These are phyloP conservation scores for Gossypium longicalyx DNA, from an alignment of 345 rosid species.

Conservation along the genomic window DNA sequence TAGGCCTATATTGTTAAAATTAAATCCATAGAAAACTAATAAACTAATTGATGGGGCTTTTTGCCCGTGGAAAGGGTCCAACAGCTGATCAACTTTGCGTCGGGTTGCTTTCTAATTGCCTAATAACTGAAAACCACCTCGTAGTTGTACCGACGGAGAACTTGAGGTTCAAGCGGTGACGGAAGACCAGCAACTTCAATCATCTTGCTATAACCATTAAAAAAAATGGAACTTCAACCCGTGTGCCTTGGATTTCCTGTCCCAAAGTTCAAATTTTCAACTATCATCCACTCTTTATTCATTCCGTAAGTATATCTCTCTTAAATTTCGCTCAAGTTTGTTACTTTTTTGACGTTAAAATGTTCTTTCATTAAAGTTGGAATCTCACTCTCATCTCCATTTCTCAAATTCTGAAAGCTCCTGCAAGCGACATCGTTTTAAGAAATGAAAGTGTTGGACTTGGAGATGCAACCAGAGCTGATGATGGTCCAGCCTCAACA, in stretches of 20 bases:
- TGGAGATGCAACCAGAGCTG: not conserved
- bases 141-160: not conserved
- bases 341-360: not conserved
- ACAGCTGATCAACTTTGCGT: not conserved
- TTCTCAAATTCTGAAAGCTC: constrained; percentile 29
- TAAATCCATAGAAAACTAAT: not conserved
- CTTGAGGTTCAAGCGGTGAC: constrained; percentile 28
- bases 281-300: constrained; percentile 16
- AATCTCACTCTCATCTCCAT: constrained; percentile 13
- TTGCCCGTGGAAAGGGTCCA: not conserved
- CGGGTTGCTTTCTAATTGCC: not conserved
- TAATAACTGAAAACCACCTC: not conserved
- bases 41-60: not conserved
- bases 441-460: constrained; percentile 18
- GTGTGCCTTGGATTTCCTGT: constrained; percentile 41
- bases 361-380: not conserved
- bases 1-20: not conserved
- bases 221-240: constrained; percentile 47
- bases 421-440: constrained; percentile 21
- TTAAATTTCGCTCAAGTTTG: not conserved
- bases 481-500: too few species aligned
- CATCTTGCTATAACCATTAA: constrained; percentile 22
- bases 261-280: constrained; percentile 30
- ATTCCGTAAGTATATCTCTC: constrained; percentile 31
- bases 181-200: not conserved